Evolutionary conservation across 495 filamentous ascomycete species (phyloP), one percentile per base, ranked within the genome.

Genomic region (Bacidia rubella): DNA sequence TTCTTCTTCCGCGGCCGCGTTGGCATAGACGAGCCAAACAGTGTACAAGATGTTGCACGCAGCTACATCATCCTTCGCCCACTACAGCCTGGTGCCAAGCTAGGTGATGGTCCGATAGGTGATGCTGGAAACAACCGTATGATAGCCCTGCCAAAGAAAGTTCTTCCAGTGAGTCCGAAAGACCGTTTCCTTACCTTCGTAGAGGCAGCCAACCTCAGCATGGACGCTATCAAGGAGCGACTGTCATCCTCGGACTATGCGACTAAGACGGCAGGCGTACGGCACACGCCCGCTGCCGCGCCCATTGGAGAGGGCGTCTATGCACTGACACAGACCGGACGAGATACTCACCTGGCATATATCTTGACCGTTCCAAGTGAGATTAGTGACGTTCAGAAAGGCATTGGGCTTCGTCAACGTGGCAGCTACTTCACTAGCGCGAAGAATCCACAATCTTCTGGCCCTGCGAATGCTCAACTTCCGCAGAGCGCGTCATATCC

Each of bases 261-360:
- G 45, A 95, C 90, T 17, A 81, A 86, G 63, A 95, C 88, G 1
- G 70, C 62, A 2, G 90, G 80, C 5, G 77, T 79, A 26, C 77
- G 86, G n/a, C 79, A 81, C 26, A 73, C 69, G 5, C 83, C 85
- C 2, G 78, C 85, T 1, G 84, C 86, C 11, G 77, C 75, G 1
- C 84, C 86, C 0, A 76, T 89, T 26, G 89, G 80, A 0, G 87
- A 95, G 66, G 90, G 90, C 1, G 79, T 95, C 17, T 95, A 97
- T 61, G 85, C 83, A 1, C 80, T 96, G 48, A 87, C 82, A 0
- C 79, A 73, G 15, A 85, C 84, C 0, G 80, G 80, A 1, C 69
- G 79, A 1, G 73, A 80, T 38, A 85, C 83, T 4, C 87, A 93
- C 59, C 72, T 97, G 3, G 85, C 75, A 0, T 96, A 97, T 57